Base-by-base conservation (phyloP, 75 land plant genomes). In the Isoetes taiwanensis region DNA sequence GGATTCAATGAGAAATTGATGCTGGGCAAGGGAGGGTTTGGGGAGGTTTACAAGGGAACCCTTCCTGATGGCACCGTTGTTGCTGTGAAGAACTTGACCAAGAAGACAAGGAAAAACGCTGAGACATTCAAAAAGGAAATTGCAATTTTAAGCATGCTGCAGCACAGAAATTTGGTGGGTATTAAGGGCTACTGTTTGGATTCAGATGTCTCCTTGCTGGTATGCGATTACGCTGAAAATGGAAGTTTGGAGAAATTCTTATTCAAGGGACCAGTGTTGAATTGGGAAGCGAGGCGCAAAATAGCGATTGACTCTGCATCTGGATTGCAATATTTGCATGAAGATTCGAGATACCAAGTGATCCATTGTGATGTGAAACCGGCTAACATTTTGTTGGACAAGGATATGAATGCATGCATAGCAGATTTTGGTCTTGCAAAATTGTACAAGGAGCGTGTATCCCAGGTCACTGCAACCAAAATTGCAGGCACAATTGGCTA, bases 21-120 rank as follows among this genome's bases (percentile, higher is more conserved):
- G 14, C 8, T 61, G 11, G 64, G 39, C 2, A 27, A 8, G 3
- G 64, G 64, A 8, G 31, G 33, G 1, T 48, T 61, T 31, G 59
- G 64, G 5, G n/a, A 12, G 28, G 55, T 61, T 1, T 61, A 14
- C 23, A 61, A 61, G 32, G 64, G 64, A 19, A 14, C 20, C 16
- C 48, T 61, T 23, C 8, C 10, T 1, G 56, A 48, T 61, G 25
- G 58, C 20, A 48, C 2, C 11, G 21, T 50, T 10, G 55, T 32
- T 3, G 64, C 55, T 32, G 16, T 61, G 29, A 61, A 61, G 50
- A 19, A 46, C 6, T 23, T 46, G 12, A 19, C 23, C n/a, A 19
- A 46, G 6, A 19, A 46, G 16, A 46, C 50, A 5, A 19, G 25
- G 50, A 19, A 46, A 46, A 23, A 23, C n/a, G 5, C 25, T 16